Evolutionary conservation across 2,329 filamentous ascomycete genomes (phyloP).

Genomic region (Colletotrichum destructivum): DNA sequence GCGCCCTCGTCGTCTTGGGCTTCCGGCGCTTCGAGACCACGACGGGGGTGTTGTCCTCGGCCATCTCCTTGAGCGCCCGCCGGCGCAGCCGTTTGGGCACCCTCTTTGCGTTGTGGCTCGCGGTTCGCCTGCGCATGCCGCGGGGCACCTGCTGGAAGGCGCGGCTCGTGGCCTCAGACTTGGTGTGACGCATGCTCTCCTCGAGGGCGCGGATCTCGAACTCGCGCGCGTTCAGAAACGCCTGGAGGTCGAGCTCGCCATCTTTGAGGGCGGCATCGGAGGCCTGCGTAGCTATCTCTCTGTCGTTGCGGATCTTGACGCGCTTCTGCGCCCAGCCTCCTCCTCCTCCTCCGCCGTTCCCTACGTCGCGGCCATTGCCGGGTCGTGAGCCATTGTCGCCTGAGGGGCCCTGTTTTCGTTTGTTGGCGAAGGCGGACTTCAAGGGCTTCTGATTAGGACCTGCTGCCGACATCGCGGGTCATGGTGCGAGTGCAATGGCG

Average conservation of each 20-base stretch:
- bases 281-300: conserved; percentile 66
- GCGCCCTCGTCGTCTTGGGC: conserved; percentile 69
- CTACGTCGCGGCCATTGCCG: conserved; percentile 45
- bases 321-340: conserved; percentile 57
- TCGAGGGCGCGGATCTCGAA: conserved; percentile 92
- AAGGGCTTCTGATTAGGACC: conserved; percentile 22
- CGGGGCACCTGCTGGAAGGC: conserved; percentile 94
- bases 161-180: conserved; percentile 72
- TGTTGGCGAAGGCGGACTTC: conserved; percentile 43
- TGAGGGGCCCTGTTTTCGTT: conserved; percentile 48
- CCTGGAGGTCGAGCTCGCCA: conserved; percentile 87
- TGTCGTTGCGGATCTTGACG: conserved; percentile 62
- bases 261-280: conserved; percentile 69
- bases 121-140: conserved; percentile 86
- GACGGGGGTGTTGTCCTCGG: conserved; percentile 90
- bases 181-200: conserved; percentile 83
- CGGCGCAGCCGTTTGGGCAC: conserved; percentile 83
- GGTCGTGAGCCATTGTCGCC: conserved; percentile 45
- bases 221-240: conserved; percentile 87
- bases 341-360: conserved; percentile 32
- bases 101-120: conserved; percentile 94
- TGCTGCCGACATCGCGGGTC: conserved; percentile 40
- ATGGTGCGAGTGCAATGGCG: conserved; percentile 24
- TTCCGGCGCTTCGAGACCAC: conserved; percentile 77
- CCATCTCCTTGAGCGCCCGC: conserved; percentile 82